Evolutionary conservation across 805 yeast genomes (phyloP), one percentile per base, ranked within the genome.

Genomic region (Wickerhamiella domercqiae): DNA sequence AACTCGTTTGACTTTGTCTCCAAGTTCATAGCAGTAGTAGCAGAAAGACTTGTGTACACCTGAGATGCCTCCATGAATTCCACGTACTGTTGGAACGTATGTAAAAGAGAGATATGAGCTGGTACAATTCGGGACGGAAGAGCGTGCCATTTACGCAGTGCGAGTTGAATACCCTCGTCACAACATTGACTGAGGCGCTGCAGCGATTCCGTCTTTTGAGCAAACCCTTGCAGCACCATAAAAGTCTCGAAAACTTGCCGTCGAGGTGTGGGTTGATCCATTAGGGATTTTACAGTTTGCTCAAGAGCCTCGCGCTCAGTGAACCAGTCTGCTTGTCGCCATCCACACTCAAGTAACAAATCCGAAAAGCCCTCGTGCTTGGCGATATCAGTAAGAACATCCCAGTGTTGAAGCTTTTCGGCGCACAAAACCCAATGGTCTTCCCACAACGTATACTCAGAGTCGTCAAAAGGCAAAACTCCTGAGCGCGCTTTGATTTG

Each of bases 251-350:
- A 87, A 40, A 83, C 78, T 58, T 90, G 96, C 44, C 98, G 70
- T 47, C 99, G 70, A 1, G 98, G 97, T 0, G 98, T 93, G 3
- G 98, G 97, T 19, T 86, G 95, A 59, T 90, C 98, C 94, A 90
- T 84, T 4, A 90, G 94, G 31, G 93, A 80, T 57, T 84, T 82
- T 19, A 90, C 93, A 1, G 94, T 78, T 51, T 82, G 94, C 52
- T 86, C 96, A 28, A 90, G 63, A 0, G 97, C 90, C 46, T 87
- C 97, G 45, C 86, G 70, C 51, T 93, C 98, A 6, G 93, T 76
- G 42, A 77, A 78, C 98, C 98, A 90, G 52, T 90, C 97, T 5
- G 98, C 96, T 29, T 90, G 93, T 52, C 99, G 69, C 99, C 99
- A 90, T 28, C 97, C 98, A 67, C 98, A 93, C 56, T 90, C 99